phyloP scores from a whole-genome alignment of 2,329 filamentous ascomycete species.

The Lecanosticta acicola region DNA sequence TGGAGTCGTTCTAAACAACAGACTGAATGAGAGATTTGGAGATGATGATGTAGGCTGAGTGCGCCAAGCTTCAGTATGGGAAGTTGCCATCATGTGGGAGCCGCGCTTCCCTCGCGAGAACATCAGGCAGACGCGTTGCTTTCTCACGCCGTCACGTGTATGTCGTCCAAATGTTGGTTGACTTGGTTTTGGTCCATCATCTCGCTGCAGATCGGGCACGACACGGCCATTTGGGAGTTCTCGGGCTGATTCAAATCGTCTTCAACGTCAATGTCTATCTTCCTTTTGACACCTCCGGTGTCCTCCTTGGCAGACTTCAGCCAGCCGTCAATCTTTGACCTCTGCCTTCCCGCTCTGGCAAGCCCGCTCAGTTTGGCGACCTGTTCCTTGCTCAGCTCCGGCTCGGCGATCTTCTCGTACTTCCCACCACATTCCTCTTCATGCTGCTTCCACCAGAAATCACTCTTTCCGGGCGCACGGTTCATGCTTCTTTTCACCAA shows the following conservation, averaged over 20 bases:
- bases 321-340: slow-evolving; percentile 42
- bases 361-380: slow-evolving; percentile 35
- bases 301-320: slow-evolving; percentile 13
- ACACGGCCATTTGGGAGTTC: slow-evolving; percentile 19
- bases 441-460: slow-evolving; percentile 40
- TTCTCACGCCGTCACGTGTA: slow-evolving; percentile 9
- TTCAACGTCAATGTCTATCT: no score
- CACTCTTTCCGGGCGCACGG: slow-evolving; percentile 37
- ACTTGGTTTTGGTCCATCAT: slow-evolving; percentile 31
- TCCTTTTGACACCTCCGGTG: slow-evolving; percentile 5
- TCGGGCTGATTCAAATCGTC: no score
- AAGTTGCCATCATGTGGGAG: no score
- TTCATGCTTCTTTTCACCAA: slow-evolving; percentile 45
- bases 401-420: slow-evolving; percentile 40
- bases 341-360: slow-evolving; percentile 40
- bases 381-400: slow-evolving; percentile 39
- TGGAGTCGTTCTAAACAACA: no score
- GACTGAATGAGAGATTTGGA: no score
- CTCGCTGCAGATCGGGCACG: slow-evolving; percentile 38
- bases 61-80: no score
- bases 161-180: slow-evolving; percentile 37
- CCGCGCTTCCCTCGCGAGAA: no score
- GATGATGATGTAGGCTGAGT: no score
- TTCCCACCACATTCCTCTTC: slow-evolving; percentile 38
- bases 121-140: no score